Base-by-base conservation (phyloP, 2,329 filamentous ascomycete species). In the Tolypocladium inflatum region DNA sequence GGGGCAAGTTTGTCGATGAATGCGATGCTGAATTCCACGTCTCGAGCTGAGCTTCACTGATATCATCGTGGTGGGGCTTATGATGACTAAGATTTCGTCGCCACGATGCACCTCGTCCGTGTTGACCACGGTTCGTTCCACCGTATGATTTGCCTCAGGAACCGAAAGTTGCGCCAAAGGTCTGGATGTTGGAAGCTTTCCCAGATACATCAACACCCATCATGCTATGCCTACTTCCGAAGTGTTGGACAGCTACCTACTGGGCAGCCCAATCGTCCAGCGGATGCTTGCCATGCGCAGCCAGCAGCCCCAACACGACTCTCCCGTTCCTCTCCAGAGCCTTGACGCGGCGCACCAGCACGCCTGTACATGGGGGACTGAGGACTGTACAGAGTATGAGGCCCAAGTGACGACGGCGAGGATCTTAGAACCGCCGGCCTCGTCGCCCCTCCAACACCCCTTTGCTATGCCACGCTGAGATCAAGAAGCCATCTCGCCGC, bases 401-500 rank as follows among this genome's bases (percentile, higher is more conserved):
- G 79, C 81, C 81, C 80, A 84, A 0, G 77, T 77, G 0, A 79
- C 73, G n/a, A 83, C 69, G 0, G 83, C 70, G 56, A 82, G 83
- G 0, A 82, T 66, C 23, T 79, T 71, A 0, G 74, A 76, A 30
- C 35, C 62, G 43, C 33, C 58, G n/a, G 53, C 57, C 10, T 8
- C 41, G 17, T 23, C 38, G 56, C 38, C 3, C 19, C 59, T 17
- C 51, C 57, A 43, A 80, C 17, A 79, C 70, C 0, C 75, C 74
- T 1, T 76, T 74, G 52, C 74, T 89, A 79, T 0, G 87, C 87
- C 0, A 91, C 0, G 86, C 83, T 1, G 86, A 85, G 60, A 94
- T 90, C 50, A 93, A 70, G 61, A 91, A 91, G 0, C 89, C 88
- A 93, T 90, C 68, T 94, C 89, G 0, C 89, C 89, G n/a, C 89